phyloP scores from a whole-genome alignment of 2,329 filamentous ascomycete species.

The Cladosporium cucumerinum region DNA sequence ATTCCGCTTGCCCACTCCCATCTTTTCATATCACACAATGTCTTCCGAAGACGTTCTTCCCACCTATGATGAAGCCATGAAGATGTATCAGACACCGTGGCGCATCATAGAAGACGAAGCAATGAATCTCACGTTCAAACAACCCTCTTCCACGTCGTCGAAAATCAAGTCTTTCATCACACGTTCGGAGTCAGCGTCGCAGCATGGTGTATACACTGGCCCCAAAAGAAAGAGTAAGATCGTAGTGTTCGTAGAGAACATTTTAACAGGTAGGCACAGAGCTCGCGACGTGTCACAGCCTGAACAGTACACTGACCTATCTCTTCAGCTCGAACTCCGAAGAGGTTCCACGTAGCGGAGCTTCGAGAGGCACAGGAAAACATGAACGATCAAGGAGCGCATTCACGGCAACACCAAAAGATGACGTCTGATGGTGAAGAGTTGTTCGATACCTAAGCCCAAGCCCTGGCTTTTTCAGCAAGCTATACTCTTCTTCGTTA shows the following conservation, averaged over 20 bases:
- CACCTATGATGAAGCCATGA: conserved; percentile 5
- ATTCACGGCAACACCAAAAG: not conserved
- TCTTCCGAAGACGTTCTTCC: conserved; percentile 8
- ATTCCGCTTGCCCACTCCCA: not conserved
- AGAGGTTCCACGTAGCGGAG: not conserved
- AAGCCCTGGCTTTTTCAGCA: not conserved
- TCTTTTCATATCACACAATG: not conserved
- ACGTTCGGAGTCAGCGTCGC: not conserved
- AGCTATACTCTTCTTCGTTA: not conserved
- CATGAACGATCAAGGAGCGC: not conserved
- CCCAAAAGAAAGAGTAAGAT: not conserved
- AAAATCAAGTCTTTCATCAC: not conserved
- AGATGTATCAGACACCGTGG: not conserved
- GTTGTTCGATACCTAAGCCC: not conserved
- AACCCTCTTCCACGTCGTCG: not conserved
- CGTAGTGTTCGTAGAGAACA: not conserved
- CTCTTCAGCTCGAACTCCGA: not conserved
- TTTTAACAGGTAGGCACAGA: not conserved
- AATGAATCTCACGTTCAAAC: not conserved
- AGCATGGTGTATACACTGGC: not conserved
- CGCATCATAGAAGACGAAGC: not conserved
- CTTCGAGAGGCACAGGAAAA: not conserved
- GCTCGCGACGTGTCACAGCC: not conserved
- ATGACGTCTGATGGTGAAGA: not conserved
- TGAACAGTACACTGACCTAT: not conserved